Percentiles rank a stretch among this genome's conserved stretches.
Evolutionary conservation across 1,284 basidiomycete genomes (phyloP).

Genomic region (Chiua sp.): DNA sequence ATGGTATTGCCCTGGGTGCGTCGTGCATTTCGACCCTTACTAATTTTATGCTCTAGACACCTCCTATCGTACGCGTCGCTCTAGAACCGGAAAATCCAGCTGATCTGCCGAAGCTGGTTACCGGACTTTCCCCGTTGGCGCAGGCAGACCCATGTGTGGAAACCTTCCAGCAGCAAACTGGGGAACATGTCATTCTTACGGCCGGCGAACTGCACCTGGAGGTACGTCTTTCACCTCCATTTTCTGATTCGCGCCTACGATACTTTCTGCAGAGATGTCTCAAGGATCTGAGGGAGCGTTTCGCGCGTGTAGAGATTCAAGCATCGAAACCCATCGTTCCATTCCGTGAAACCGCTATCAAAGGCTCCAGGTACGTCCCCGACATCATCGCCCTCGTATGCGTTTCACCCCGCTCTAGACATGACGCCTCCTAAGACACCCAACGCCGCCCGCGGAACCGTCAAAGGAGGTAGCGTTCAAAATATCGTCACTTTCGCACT

Average conservation of each 20-base stretch:
- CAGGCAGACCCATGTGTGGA: constrained; percentile 99
- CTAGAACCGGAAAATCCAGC: constrained; percentile 88
- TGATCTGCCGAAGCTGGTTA: constrained; percentile 93
- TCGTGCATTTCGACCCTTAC: not conserved
- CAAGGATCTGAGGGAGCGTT: constrained; percentile 94
- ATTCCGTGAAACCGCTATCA: constrained; percentile 95
- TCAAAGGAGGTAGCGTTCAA: constrained; percentile 71
- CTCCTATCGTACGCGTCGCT: constrained; percentile 96
- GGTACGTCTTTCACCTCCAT: constrained; percentile 47
- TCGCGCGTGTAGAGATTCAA: constrained; percentile 93
- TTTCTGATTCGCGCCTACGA: not conserved
- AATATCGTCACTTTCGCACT: constrained; percentile 85
- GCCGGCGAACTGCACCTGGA: constrained; percentile 98
- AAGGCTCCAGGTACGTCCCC: constrained; percentile 66
- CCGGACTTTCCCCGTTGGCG: constrained; percentile 88
- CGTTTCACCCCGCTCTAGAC: constrained; percentile 52
- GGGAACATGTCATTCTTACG: constrained; percentile 96
- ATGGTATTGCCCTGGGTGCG: constrained; percentile 50
- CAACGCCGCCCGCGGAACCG: constrained; percentile 79
- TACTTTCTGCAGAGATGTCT: constrained; percentile 76
- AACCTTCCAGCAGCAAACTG: constrained; percentile 95
- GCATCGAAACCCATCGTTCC: constrained; percentile 97
- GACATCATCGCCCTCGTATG: constrained; percentile 2
- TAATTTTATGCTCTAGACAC: constrained; percentile 51
- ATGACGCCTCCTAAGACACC: constrained; percentile 88